phyloP scores from a whole-genome alignment of 2,329 filamentous ascomycete species.

The Talaromyces piceae region DNA sequence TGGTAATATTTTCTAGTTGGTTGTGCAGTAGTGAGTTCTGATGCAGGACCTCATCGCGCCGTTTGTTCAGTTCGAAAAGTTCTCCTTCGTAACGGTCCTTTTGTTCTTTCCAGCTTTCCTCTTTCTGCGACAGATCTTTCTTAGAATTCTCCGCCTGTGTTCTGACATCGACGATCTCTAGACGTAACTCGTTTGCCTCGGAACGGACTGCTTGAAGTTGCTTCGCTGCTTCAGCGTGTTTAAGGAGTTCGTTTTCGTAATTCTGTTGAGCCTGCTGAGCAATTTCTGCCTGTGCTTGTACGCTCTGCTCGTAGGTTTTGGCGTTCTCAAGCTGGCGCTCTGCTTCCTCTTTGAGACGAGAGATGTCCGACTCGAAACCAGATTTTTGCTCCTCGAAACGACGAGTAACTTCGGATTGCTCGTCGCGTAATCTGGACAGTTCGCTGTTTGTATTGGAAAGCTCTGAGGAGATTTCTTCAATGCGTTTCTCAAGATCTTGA shows the following conservation, averaged over 20 bases:
- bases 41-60: constrained; percentile 74
- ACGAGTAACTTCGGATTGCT: constrained; percentile 65
- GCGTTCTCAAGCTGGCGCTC: constrained; percentile 72
- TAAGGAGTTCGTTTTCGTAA: constrained; percentile 89
- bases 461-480: constrained; percentile 77
- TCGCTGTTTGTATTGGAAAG: constrained; percentile 75
- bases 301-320: constrained; percentile 80
- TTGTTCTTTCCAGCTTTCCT: constrained; percentile 81
- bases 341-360: constrained; percentile 73
- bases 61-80: constrained; percentile 65
- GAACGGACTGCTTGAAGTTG: constrained; percentile 68
- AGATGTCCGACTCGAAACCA: constrained; percentile 68
- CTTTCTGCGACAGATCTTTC: constrained; percentile 67
- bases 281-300: constrained; percentile 89
- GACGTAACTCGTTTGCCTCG: constrained; percentile 76
- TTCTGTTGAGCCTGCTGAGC: constrained; percentile 88
- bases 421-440: constrained; percentile 69
- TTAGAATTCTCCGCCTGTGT: constrained; percentile 82
- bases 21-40: constrained; percentile 88
- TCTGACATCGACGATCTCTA: constrained; percentile 64
- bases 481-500: constrained; percentile 70
- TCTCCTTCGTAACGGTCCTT: constrained; percentile 77
- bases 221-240: constrained; percentile 92
- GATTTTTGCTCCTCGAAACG: constrained; percentile 76
- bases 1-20: constrained; percentile 75